Evolutionary conservation across 495 filamentous ascomycete species (phyloP).

Genomic region (Xanthoparmelia taractica): DNA sequence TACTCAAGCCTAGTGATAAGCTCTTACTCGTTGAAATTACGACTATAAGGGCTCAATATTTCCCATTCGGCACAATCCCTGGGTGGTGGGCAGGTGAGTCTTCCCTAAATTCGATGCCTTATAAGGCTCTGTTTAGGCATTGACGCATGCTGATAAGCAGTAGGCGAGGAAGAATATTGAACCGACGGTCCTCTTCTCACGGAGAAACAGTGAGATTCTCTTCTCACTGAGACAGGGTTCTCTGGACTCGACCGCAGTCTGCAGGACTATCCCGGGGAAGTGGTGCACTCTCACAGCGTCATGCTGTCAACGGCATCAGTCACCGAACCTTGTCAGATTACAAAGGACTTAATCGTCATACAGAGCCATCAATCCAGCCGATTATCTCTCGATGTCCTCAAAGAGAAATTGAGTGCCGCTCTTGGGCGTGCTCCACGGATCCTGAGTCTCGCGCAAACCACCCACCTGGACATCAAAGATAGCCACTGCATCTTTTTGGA

Average conservation of each 20-base stretch:
- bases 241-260: constrained; percentile 22
- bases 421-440: not conserved
- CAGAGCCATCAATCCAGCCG: constrained; percentile 9
- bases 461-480: not conserved
- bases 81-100: constrained; percentile 43
- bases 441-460: constrained; percentile 1
- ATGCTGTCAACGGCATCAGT: constrained; percentile 18
- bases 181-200: constrained; percentile 24
- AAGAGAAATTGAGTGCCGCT: not conserved
- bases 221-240: constrained; percentile 24
- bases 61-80: constrained; percentile 29
- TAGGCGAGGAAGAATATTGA: constrained; percentile 38
- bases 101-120: constrained; percentile 1
- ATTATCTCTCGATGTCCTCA: constrained; percentile 3
- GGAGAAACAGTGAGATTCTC: constrained; percentile 21
- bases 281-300: constrained; percentile 8
- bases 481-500: constrained; percentile 7
- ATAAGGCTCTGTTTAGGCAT: too few species aligned
- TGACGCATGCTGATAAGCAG: too few species aligned
- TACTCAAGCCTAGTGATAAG: constrained; percentile 36
- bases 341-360: constrained; percentile 1
- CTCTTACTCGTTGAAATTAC: constrained; percentile 36
- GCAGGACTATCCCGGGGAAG: constrained; percentile 5
- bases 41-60: constrained; percentile 16
- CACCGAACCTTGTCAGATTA: not conserved